Base-by-base conservation (phyloP, 1,139 yeast species). In the Debaryomycetaceae sp. region DNA sequence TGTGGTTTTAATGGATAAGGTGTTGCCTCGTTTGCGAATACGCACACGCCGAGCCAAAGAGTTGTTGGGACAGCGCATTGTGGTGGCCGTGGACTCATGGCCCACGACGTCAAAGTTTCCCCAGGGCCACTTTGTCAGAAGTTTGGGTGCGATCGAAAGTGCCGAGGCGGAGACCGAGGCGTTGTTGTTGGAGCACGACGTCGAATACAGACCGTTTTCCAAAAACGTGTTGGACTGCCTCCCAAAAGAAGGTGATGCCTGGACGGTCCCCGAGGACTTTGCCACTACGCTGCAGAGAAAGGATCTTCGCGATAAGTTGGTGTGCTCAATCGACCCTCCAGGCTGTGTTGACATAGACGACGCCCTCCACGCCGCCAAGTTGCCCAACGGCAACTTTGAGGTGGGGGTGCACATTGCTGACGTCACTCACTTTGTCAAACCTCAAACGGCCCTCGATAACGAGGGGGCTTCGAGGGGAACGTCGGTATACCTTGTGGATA, bases 361-460 rank as follows among this genome's bases (percentile, higher is more conserved):
- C 64, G 98, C 99, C 1, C 65, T 93, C 34, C 98, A 93, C 53
- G 97, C 98, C 0, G 66, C 71, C 42, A 53, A 57, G 34, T 69
- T 93, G 29, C 89, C 95, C 2, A 91, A 93, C 55, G 98, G 98
- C 2, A 86, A 89, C 53, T 88, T 75, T 61, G 95, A 91, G 55
- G 95, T 93, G 31, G 98, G 99, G 49, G 99, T 93, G 20, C 99
- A 93, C 54, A 93, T 93, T 63, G 99, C 99, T 5, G 99, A 93
- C 62, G 99, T 93, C 15, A 86, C 97, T 1, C 95, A 93, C 58
- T 93, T 93, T 49, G 98, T 93, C 29, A 86, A 88, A 56, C 82
- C 98, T 1, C 83, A 81, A 42, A 88, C 96, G 4, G 80, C 98
- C 0, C 67, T 93, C 38, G 98, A 93, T 54, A 83, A 77, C 30